A percentile compares a stretch with the other conserved stretches of the same genome.
Evolutionary conservation across 495 filamentous ascomycete species (phyloP).

Genomic region (Lasiosphaeris hirsuta): DNA sequence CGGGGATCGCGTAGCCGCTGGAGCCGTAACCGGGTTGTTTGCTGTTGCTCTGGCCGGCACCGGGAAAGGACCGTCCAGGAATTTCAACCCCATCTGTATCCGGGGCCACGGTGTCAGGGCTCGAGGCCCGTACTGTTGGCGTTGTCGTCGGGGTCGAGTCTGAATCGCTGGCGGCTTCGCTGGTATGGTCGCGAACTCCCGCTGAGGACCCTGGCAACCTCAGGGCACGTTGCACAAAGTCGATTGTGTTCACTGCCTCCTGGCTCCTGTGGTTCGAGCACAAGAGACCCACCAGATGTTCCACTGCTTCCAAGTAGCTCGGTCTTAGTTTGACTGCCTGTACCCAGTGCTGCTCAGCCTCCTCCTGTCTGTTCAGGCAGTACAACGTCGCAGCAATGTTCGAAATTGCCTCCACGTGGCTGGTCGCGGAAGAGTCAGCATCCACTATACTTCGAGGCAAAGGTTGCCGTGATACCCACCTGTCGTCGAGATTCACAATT

Average conservation of each 20-base stretch:
- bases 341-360: conserved; percentile 85
- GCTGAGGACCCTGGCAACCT: conserved; percentile 38
- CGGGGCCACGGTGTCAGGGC: conserved; percentile 19
- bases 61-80: conserved; percentile 19
- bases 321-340: conserved; percentile 78
- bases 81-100: conserved; percentile 25
- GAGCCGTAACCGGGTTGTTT: conserved; percentile 64
- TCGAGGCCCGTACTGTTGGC: conserved; percentile 14
- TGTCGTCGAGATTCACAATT: conserved; percentile 75
- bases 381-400: conserved; percentile 88
- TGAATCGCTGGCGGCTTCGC: conserved; percentile 21
- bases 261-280: conserved; percentile 76
- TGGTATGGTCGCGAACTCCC: conserved; percentile 14
- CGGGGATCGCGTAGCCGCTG: conserved; percentile 82
- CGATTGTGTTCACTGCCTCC: conserved; percentile 87
- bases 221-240: conserved; percentile 77
- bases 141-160: conserved; percentile 20
- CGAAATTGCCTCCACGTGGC: conserved; percentile 92
- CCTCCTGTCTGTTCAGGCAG: conserved; percentile 73
- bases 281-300: conserved; percentile 87
- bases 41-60: conserved; percentile 47
- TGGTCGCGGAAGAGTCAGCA: conserved; percentile 36
- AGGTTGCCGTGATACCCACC: conserved; percentile 47
- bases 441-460: not conserved
- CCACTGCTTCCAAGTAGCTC: conserved; percentile 92